A percentile compares a stretch with the other conserved stretches of the same genome.
These are phyloP conservation scores for Helichrysum umbraculigerum DNA, from an alignment of 129 eudicot species.

Conservation along the genomic window DNA sequence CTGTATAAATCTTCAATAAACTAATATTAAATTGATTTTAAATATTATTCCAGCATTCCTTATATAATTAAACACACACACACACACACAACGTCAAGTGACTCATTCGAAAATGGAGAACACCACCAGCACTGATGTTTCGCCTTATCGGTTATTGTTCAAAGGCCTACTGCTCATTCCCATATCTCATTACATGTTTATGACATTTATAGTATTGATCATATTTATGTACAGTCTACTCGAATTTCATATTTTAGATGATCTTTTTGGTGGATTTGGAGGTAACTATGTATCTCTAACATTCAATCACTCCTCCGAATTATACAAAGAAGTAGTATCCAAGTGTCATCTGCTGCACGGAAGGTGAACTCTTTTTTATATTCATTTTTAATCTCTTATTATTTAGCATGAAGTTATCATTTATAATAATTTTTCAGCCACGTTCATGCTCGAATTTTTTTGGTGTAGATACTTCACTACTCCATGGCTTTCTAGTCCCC, in stretches of 20 bases:
- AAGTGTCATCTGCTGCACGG: slow-evolving; percentile 74
- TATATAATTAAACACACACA: background rate
- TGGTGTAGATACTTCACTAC: slow-evolving; percentile 64
- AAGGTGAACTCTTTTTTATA: slow-evolving; percentile 39
- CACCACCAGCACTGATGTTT: slow-evolving; percentile 14
- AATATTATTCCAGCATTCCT: too few species aligned
- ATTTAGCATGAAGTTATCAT: background rate
- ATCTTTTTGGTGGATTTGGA: slow-evolving; percentile 59
- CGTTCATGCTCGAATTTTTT: background rate
- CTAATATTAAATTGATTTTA: too few species aligned
- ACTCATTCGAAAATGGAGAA: background rate
- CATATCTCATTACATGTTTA: slow-evolving; percentile 45
- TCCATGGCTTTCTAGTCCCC: slow-evolving; percentile 90
- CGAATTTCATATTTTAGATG: slow-evolving; percentile 57
- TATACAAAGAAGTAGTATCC: slow-evolving; percentile 63
- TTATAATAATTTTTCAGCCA: background rate
- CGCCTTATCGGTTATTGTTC: slow-evolving; percentile 52
- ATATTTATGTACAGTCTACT: slow-evolving; percentile 55
- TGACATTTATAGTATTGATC: slow-evolving; percentile 5
- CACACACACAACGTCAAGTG: background rate
- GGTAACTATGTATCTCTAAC: slow-evolving; percentile 59
- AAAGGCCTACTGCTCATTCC: slow-evolving; percentile 50
- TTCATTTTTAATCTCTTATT: background rate
- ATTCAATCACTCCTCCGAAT: slow-evolving; percentile 46
- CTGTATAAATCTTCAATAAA: too few species aligned